Percentiles rank a stretch among this genome's conserved stretches.
phyloP scores from a whole-genome alignment of 768 basidiomycete genomes.

The Mycena rebaudengoi region DNA sequence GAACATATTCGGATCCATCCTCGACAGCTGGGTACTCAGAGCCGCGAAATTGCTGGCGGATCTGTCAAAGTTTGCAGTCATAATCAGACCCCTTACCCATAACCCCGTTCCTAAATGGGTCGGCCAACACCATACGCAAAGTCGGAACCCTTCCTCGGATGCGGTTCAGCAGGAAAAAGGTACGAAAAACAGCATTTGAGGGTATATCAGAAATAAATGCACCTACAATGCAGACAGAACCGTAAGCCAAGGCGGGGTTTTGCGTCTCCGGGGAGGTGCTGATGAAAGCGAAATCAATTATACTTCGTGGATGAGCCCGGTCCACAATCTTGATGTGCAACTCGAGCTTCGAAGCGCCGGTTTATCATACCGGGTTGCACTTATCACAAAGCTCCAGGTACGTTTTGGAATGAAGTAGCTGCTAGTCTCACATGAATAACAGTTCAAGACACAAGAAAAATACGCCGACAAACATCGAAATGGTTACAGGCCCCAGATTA shows the following conservation, averaged over 20 bases:
- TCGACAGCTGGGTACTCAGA: background rate
- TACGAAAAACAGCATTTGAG: too few species aligned
- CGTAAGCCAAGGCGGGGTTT: background rate
- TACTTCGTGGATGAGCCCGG: background rate
- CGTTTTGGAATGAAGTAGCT: background rate
- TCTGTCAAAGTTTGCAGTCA: background rate
- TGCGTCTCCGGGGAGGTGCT: background rate
- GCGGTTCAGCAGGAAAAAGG: too few species aligned
- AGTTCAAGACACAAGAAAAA: background rate
- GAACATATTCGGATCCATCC: background rate
- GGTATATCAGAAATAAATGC: too few species aligned
- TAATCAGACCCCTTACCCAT: background rate
- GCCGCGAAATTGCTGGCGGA: background rate
- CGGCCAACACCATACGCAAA: too few species aligned
- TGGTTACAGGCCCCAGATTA: background rate
- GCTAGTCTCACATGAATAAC: too few species aligned
- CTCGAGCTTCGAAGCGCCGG: background rate
- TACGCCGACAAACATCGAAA: background rate
- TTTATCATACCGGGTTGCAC: background rate
- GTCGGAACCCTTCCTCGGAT: too few species aligned
- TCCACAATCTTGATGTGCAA: background rate
- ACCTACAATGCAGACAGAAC: too few species aligned
- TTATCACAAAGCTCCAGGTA: background rate
- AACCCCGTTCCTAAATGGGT: background rate
- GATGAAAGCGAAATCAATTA: too few species aligned